A percentile compares a stretch with the other conserved stretches of the same genome.
Conservation (phyloP, 495 filamentous ascomycete genomes). For the Jackrogersella minutella region DNA sequence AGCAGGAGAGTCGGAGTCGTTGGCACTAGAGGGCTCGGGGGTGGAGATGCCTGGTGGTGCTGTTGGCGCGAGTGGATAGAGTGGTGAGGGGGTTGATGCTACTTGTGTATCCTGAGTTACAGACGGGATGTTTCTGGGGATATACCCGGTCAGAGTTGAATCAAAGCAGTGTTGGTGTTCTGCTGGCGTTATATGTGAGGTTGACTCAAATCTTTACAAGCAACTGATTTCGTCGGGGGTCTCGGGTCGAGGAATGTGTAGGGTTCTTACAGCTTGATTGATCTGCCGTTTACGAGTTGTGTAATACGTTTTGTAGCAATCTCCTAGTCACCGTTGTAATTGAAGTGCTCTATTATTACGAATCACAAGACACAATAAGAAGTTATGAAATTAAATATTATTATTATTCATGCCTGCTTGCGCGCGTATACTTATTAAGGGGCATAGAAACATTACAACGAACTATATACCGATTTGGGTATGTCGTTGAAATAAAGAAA, state of each 20-base stretch:
- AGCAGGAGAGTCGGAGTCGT: slow-evolving; percentile 16
- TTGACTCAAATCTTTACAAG: neutral
- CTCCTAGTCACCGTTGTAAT: neutral
- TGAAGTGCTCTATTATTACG: neutral
- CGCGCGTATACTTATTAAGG: too few relatives aligned
- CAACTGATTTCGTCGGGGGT: neutral
- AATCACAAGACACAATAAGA: neutral
- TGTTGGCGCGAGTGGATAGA: too few relatives aligned
- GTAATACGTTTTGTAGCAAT: neutral
- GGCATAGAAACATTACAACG: too few relatives aligned
- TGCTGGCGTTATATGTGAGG: neutral
- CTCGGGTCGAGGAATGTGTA: neutral
- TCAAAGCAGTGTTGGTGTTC: too few relatives aligned
- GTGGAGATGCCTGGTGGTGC: neutral
- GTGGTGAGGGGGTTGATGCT: too few relatives aligned
- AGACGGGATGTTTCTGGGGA: too few relatives aligned
- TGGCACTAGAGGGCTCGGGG: slow-evolving; percentile 11
- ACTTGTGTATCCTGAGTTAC: too few relatives aligned
- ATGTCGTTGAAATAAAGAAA: too few relatives aligned
- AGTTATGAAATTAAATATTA: neutral
- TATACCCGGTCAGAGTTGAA: too few relatives aligned
- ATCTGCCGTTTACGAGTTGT: neutral
- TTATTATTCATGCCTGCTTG: too few relatives aligned
- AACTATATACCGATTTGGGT: too few relatives aligned
- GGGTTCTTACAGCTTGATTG: neutral